Evolutionary conservation across 805 yeast genomes (phyloP).

Genomic region (Nakazawaea sp.): DNA sequence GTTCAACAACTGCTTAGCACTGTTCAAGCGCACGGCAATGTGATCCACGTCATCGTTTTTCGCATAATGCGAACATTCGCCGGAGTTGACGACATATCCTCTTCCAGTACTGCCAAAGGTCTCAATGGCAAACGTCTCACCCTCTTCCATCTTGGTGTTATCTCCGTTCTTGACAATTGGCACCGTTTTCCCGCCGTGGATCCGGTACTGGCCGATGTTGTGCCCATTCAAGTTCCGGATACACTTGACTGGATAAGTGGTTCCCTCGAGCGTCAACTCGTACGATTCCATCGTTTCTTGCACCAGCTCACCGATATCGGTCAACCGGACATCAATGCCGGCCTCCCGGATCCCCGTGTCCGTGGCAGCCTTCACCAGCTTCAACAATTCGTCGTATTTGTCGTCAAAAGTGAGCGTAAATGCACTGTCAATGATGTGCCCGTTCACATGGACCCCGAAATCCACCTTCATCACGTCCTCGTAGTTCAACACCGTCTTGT

Average conservation of each 20-base stretch:
- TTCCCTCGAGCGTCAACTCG: conserved; percentile 87
- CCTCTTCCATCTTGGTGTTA: conserved; percentile 97
- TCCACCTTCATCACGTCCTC: conserved; percentile 97
- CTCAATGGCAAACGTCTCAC: conserved; percentile 96
- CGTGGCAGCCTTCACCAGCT: conserved; percentile 90
- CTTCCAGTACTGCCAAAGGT: conserved; percentile 97
- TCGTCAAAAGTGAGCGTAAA: conserved; percentile 86
- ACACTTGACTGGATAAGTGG: conserved; percentile 76
- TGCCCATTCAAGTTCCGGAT: conserved; percentile 94
- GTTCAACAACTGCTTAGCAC: conserved; percentile 62
- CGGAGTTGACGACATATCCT: conserved; percentile 79
- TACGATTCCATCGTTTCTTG: conserved; percentile 97
- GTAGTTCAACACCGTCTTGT: conserved; percentile 67
- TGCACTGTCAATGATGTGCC: conserved; percentile 91
- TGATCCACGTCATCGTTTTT: conserved; percentile 43
- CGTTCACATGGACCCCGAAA: conserved; percentile 94
- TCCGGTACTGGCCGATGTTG: conserved; percentile 73
- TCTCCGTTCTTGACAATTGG: conserved; percentile 95
- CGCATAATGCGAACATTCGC: conserved; percentile 95
- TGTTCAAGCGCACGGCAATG: conserved; percentile 50
- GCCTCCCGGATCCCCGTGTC: conserved; percentile 89
- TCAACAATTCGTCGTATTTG: conserved; percentile 70
- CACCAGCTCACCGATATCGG: conserved; percentile 92
- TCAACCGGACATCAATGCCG: conserved; percentile 91
- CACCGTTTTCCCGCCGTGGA: conserved; percentile 94